Evolutionary conservation across 2,329 filamentous ascomycete genomes (phyloP), one percentile per base, ranked within the genome.

Genomic region (Trichoderma guizhouense): DNA sequence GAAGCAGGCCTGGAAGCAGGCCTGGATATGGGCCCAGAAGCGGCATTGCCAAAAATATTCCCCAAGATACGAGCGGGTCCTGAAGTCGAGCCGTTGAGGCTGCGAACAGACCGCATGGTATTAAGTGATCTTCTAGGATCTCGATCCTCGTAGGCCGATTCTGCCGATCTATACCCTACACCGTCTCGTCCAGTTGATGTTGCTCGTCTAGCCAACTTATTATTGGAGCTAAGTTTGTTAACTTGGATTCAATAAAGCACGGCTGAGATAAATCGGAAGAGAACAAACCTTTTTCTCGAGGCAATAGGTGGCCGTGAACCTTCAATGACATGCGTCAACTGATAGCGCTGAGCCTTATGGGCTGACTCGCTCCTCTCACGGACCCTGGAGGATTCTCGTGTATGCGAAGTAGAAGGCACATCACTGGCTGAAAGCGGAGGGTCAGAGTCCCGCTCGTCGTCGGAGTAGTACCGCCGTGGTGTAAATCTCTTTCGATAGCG

Each of bases 271-370:
- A 12, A 47, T 30, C 7, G 18, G 15, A 34, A 36, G 24, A 36
- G 15, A 24, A 72, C 76, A 66, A 66, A 80, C 80, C 78, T 80
- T 71, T 78, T 77, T 26, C 64, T 58, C 7, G 80, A 80, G 7
- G 80, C 74, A 6, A 81, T 74, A 4, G 80, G 80, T 7, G 81
- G 81, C 11, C 81, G 76, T 55, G 81, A 79, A 57, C 77, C 76
- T 57, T 79, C 79, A 68, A 82, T 79, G 9, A 81, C 75, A 71
- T 79, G 79, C 18, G 76, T 63, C 2, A 76, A 74, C 47, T 78
- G 74, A 55, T 73, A 73, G 9, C 74, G 77, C 8, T 76, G 75
- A 60, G 74, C 76, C 39, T 77, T 75, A 61, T 76, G 79, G 51
- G 79, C 78, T 3, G 77, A 77, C 18, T 78, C 76, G 71, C 79